Conservation (phyloP, 2,329 filamentous ascomycete species). For the Acarospora socialis region DNA sequence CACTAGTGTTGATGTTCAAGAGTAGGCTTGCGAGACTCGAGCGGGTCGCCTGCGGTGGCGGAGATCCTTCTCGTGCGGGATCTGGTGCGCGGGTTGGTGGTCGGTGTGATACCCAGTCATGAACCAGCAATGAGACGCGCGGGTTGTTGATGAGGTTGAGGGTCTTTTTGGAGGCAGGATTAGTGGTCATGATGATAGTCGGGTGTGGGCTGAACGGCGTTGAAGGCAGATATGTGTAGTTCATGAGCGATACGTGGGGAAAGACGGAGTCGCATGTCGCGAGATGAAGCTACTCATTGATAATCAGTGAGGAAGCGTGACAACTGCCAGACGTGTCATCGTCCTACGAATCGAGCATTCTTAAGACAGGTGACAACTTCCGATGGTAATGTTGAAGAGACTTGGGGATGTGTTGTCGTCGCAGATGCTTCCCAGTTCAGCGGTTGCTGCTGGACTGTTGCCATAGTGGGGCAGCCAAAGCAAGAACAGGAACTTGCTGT, state of each 20-base stretch:
- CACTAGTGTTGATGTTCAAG: constrained; percentile 79
- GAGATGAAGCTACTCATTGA: constrained; percentile 82
- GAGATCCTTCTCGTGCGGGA: constrained; percentile 44
- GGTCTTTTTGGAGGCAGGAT: constrained; percentile 55
- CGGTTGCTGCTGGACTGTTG: constrained; percentile 44
- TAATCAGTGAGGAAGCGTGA: too few relatives aligned
- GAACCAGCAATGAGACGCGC: constrained; percentile 82
- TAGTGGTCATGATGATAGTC: constrained; percentile 90
- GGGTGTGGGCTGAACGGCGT: constrained; percentile 55
- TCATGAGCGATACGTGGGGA: constrained; percentile 94
- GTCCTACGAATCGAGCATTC: constrained; percentile 79
- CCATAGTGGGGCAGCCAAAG: constrained; percentile 27
- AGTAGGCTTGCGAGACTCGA: constrained; percentile 72
- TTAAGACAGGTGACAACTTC: constrained; percentile 86
- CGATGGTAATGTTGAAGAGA: constrained; percentile 55
- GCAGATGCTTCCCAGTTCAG: constrained; percentile 64
- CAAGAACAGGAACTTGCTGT: too few relatives aligned
- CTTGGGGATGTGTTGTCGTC: constrained; percentile 55
- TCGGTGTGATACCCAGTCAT: constrained; percentile 93
- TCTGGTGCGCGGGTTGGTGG: constrained; percentile 54
- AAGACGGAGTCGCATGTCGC: constrained; percentile 73
- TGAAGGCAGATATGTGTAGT: constrained; percentile 88
- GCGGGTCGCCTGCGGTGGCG: constrained; percentile 45
- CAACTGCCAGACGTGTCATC: too few relatives aligned
- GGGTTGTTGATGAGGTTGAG: constrained; percentile 73